Evolutionary conservation across 176 grass and related monocot species (phyloP).

Genomic region (Canna indica): DNA sequence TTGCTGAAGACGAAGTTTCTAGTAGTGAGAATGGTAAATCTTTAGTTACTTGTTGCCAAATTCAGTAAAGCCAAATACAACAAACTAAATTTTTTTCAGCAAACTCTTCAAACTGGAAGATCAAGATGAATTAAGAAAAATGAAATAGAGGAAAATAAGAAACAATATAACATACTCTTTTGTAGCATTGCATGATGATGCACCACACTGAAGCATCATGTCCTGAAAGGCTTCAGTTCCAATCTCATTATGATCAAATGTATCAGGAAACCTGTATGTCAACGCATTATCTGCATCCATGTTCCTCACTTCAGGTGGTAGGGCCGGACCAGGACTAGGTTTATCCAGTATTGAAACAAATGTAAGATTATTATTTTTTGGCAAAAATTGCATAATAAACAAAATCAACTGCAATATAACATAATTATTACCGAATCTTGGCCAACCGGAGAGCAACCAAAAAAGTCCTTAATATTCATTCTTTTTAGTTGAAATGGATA

Average conservation of each 20-base stretch:
- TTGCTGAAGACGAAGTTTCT: too few species aligned
- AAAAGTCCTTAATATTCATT: slow-evolving; percentile 59
- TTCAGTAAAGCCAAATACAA: background rate
- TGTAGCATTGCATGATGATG: slow-evolving; percentile 49
- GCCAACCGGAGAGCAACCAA: slow-evolving; percentile 38
- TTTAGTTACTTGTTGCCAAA: too few species aligned
- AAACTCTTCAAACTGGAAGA: background rate
- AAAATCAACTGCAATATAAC: slow-evolving; percentile 14
- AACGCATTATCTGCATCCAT: slow-evolving; percentile 59
- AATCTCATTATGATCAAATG: slow-evolving; percentile 21
- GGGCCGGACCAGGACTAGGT: slow-evolving; percentile 24
- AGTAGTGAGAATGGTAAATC: too few species aligned
- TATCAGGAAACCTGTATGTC: slow-evolving; percentile 49
- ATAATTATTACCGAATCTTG: slow-evolving; percentile 35
- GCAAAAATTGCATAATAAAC: slow-evolving; percentile 6
- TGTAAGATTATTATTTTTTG: slow-evolving; percentile 6
- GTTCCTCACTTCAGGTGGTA: slow-evolving; percentile 52
- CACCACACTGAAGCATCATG: slow-evolving; percentile 66
- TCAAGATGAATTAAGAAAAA: background rate
- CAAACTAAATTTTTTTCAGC: background rate
- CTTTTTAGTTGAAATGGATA: slow-evolving; percentile 71
- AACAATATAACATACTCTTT: slow-evolving; percentile 63
- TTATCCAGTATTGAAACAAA: slow-evolving; percentile 26
- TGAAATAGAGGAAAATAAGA: slow-evolving; percentile 21
- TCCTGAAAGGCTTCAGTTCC: slow-evolving; percentile 51